Evolutionary conservation across 768 basidiomycete species (phyloP).

Genomic region (Russula olivacea): DNA sequence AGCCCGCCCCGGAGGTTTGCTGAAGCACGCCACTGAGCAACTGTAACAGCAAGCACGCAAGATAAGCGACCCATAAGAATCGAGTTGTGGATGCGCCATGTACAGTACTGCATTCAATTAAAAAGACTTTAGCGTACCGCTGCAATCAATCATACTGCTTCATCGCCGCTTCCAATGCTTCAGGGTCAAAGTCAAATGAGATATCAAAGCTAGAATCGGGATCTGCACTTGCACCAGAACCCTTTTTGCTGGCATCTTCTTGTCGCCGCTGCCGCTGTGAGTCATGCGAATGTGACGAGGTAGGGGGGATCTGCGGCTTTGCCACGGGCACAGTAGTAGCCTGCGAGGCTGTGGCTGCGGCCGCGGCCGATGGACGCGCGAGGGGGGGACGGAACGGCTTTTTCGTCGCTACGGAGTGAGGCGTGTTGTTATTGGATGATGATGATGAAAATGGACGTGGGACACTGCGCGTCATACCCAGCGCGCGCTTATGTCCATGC

Average conservation of each 20-base stretch:
- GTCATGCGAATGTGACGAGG: background rate
- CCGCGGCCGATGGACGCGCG: background rate
- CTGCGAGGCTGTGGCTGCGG: background rate
- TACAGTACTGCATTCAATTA: background rate
- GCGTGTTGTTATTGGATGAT: background rate
- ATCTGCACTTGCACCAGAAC: background rate
- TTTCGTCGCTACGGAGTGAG: background rate
- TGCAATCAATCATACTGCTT: constrained; percentile 4
- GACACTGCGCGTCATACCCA: constrained; percentile 13
- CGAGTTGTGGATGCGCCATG: background rate
- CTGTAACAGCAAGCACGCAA: background rate
- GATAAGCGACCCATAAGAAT: background rate
- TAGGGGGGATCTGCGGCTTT: background rate
- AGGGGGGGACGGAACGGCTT: constrained; percentile 16
- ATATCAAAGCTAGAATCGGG: constrained; percentile 20
- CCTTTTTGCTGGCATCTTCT: background rate
- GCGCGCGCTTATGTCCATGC: constrained; percentile 1
- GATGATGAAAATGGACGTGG: background rate
- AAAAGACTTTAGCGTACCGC: background rate
- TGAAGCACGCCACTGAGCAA: background rate
- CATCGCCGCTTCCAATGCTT: constrained; percentile 19
- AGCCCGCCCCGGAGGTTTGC: no score
- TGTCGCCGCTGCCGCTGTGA: background rate
- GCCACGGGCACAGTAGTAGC: background rate
- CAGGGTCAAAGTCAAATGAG: constrained; percentile 19